Base-by-base conservation (phyloP, 192 early-diverging fungal species). In the Globomyces pollinis-pini region DNA sequence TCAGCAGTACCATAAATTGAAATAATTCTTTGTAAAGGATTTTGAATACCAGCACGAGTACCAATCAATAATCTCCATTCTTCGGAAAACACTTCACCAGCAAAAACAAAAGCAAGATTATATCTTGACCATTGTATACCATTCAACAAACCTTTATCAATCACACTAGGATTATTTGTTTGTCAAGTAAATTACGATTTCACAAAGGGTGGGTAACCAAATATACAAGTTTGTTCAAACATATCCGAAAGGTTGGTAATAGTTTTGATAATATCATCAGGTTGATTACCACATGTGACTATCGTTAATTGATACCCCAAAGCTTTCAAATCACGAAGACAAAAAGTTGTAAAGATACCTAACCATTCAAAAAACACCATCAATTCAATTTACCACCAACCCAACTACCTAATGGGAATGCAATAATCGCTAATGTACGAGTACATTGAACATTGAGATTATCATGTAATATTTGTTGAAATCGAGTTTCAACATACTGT, bases 1-100 rank as follows among this genome's bases (percentile, higher is more conserved):
- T 71, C 69, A 13, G 69, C 61, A 16, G 69, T 71, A 18, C 69
- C 69, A 51, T 71, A 71, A 15, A 71, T 71, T 13, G 54, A 62
- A 6, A 72, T 62, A n/a, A 70, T 73, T 32, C 42, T 13, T 29
- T 62, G 31, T n/a, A n/a, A n/a, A n/a, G n/a, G n/a, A 5, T 54
- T 2, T n/a, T 31, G 35, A 38, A 47, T n/a, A 12, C 66, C 64
- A 5, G 47, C 50, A 15, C 57, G 55, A 8, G 21, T 5, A 15
- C 31, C 49, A 6, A 68, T 20, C 32, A 68, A 64, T 7, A 13
- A 2, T 12, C 66, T 29, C 66, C 66, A 68, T 45, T 68, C 66
- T 63, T 68, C 64, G 1, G 43, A 39, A 33, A 68, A 68, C 5
- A 68, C 66, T 66, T 68, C 66, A 12, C 66, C 66, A 15, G 66